Evolutionary conservation across 1,139 yeast species (phyloP).

Genomic region (Spencermartinsiella ligniputridi): DNA sequence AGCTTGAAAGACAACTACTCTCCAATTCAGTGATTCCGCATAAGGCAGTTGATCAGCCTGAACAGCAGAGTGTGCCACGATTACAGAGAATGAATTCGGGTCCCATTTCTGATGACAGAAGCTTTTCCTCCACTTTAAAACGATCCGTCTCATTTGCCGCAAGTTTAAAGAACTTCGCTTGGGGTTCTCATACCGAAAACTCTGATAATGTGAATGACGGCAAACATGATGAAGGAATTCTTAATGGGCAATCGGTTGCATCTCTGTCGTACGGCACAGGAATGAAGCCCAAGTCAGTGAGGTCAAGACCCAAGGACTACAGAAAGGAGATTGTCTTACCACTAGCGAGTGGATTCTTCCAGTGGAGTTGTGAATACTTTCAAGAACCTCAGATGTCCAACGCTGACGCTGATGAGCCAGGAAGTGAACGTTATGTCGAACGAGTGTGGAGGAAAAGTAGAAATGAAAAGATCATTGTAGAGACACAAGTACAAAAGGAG

Average conservation of each 20-base stretch:
- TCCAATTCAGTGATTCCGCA: constrained; percentile 5
- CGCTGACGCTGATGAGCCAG: constrained; percentile 87
- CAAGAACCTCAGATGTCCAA: constrained; percentile 95
- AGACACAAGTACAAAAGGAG: constrained; percentile 86
- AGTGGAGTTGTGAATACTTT: constrained; percentile 85
- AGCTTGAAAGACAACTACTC: constrained; percentile 12
- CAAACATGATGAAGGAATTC: constrained; percentile 12
- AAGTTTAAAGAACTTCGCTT: constrained; percentile 31
- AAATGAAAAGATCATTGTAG: constrained; percentile 79
- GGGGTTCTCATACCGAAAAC: constrained; percentile 23
- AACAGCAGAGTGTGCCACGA: constrained; percentile 9
- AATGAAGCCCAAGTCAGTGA: constrained; percentile 28
- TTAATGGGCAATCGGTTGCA: constrained; percentile 17
- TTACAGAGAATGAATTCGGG: constrained; percentile 2
- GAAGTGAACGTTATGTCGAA: constrained; percentile 78
- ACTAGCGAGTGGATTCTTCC: constrained; percentile 70
- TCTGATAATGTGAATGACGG: constrained; percentile 4
- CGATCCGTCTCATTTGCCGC: constrained; percentile 38
- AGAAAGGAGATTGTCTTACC: constrained; percentile 38
- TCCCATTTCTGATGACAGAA: constrained; percentile 14
- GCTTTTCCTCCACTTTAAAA: constrained; percentile 26
- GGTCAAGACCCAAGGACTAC: constrained; percentile 22
- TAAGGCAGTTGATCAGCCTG: constrained; percentile 2
- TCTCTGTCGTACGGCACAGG: constrained; percentile 31
- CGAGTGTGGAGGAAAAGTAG: constrained; percentile 87